phyloP scores from a whole-genome alignment of 257 asterid genomes.

The Linaria vulgaris region DNA sequence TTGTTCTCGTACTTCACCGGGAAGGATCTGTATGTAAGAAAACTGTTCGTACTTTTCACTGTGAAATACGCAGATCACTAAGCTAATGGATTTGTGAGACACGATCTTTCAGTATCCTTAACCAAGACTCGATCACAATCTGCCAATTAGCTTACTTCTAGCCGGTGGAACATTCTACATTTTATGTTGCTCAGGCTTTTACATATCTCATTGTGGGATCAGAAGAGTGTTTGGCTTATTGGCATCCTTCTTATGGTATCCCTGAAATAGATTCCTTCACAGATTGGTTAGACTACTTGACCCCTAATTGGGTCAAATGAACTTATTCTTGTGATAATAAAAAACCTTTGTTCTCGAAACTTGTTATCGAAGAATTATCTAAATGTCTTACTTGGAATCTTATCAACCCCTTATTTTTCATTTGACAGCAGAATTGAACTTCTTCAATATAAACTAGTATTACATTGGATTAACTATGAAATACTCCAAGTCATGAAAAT shows the following conservation, averaged over 20 bases:
- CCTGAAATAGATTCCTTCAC: not conserved
- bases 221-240: not conserved
- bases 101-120: no score
- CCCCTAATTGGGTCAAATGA: no score
- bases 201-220: not conserved
- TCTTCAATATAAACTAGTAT: not conserved
- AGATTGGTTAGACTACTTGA: not conserved
- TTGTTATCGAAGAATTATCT: not conserved
- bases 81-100: no score
- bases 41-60: no score
- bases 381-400: not conserved
- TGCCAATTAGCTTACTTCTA: no score
- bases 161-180: not conserved
- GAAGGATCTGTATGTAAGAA: no score
- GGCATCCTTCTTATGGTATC: not conserved
- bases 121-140: no score
- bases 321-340: not conserved
- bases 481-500: not conserved
- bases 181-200: not conserved
- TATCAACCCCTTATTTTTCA: no score
- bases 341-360: not conserved
- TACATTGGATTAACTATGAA: not conserved
- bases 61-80: no score
- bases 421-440: not conserved
- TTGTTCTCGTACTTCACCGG: constrained; percentile 9